Evolutionary conservation across 345 rosid genomes (phyloP).

Genomic region (Cardamine occulta): DNA sequence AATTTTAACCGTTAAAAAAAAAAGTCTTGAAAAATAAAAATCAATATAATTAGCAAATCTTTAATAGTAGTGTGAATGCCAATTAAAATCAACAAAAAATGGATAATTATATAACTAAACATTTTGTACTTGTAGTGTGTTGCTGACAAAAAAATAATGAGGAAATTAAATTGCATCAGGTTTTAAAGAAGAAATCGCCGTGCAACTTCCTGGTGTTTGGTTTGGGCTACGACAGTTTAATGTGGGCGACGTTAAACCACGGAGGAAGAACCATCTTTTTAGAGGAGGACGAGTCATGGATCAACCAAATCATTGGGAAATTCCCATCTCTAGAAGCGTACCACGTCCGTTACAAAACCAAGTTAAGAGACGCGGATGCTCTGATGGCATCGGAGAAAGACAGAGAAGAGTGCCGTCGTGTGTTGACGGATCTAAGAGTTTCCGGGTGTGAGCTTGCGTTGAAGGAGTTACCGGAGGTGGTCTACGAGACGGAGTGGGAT

Average conservation of each 20-base stretch:
- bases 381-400: slow-evolving; percentile 52
- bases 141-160: background rate
- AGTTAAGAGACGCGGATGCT: slow-evolving; percentile 57
- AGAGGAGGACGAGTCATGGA: slow-evolving; percentile 86
- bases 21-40: background rate
- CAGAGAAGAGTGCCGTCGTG: slow-evolving; percentile 51
- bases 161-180: slow-evolving; percentile 20
- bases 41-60: background rate
- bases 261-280: slow-evolving; percentile 89
- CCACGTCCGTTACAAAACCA: slow-evolving; percentile 78
- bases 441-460: slow-evolving; percentile 68
- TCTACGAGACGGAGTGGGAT: slow-evolving; percentile 81
- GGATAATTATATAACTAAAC: background rate
- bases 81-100: background rate
- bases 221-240: slow-evolving; percentile 85
- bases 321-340: slow-evolving; percentile 64
- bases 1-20: background rate
- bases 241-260: slow-evolving; percentile 83
- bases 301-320: slow-evolving; percentile 53
- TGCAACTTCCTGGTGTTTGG: slow-evolving; percentile 91
- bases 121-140: background rate
- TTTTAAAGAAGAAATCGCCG: slow-evolving; percentile 67
- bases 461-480: slow-evolving; percentile 66
- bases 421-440: slow-evolving; percentile 57
- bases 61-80: background rate